These are phyloP conservation scores for Aureobasidium sp. DNA, from an alignment of 2,329 filamentous ascomycete species.

Conservation along the genomic window DNA sequence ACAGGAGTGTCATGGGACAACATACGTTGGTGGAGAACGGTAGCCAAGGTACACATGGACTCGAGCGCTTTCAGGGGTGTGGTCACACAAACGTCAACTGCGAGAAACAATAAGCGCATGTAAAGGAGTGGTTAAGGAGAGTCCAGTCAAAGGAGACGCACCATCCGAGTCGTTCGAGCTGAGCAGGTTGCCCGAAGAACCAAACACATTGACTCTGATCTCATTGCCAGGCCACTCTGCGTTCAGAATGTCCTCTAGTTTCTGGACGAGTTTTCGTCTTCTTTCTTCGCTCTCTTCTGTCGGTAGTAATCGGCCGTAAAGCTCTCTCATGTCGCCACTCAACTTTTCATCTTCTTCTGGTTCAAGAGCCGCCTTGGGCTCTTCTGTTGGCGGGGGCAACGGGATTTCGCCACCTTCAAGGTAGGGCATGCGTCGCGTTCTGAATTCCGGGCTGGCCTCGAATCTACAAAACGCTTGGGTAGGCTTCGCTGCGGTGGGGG, in stretches of 20 bases:
- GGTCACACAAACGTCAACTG: slow-evolving; percentile 96
- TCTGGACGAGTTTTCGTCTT: slow-evolving; percentile 67
- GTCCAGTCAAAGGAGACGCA: slow-evolving; percentile 34
- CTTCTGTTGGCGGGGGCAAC: slow-evolving; percentile 59
- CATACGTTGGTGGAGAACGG: slow-evolving; percentile 76
- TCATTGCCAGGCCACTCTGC: slow-evolving; percentile 85
- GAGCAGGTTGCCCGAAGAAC: slow-evolving; percentile 91
- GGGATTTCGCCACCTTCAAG: slow-evolving; percentile 67
- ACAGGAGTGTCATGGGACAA: slow-evolving; percentile 13
- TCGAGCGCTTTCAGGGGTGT: slow-evolving; percentile 83
- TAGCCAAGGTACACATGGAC: slow-evolving; percentile 82
- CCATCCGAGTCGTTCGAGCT: slow-evolving; percentile 95
- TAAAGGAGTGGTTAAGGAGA: not conserved
- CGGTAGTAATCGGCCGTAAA: slow-evolving; percentile 80
- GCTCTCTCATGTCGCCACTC: slow-evolving; percentile 70
- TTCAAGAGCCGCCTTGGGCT: slow-evolving; percentile 60
- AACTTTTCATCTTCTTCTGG: slow-evolving; percentile 67
- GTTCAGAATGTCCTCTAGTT: slow-evolving; percentile 81
- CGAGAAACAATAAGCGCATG: slow-evolving; percentile 18
- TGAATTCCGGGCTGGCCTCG: slow-evolving; percentile 76
- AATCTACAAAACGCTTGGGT: slow-evolving; percentile 65
- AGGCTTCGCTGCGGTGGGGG: slow-evolving; percentile 55
- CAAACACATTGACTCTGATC: slow-evolving; percentile 88
- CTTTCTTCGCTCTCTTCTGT: slow-evolving; percentile 69
- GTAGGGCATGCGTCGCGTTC: slow-evolving; percentile 84